A percentile compares a stretch with the other conserved stretches of the same genome.
These are phyloP conservation scores for Sanghuangporus baumii DNA, from an alignment of 1,284 basidiomycete species.

Conservation along the genomic window DNA sequence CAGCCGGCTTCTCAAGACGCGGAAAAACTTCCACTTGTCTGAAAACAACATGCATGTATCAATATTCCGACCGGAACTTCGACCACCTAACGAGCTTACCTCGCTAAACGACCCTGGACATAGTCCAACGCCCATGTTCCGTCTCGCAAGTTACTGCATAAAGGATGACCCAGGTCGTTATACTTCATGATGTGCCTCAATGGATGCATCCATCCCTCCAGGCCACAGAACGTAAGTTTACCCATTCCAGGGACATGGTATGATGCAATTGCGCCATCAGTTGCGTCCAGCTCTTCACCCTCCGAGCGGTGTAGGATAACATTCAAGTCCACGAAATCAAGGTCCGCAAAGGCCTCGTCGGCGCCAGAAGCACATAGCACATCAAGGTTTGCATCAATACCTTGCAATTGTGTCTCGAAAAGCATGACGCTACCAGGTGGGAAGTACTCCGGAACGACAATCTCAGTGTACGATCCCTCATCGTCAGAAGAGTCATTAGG, in stretches of 20 bases:
- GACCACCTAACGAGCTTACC: constrained; percentile 43
- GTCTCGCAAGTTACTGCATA: constrained; percentile 81
- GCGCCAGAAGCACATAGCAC: constrained; percentile 62
- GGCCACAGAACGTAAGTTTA: constrained; percentile 79
- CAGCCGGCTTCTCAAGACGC: constrained; percentile 59
- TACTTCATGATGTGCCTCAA: constrained; percentile 75
- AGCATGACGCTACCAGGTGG: constrained; percentile 90
- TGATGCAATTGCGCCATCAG: constrained; percentile 61
- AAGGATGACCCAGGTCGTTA: constrained; percentile 89
- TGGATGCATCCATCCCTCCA: constrained; percentile 95
- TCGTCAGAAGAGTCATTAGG: constrained; percentile 53
- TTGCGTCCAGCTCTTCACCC: constrained; percentile 87
- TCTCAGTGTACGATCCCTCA: constrained; percentile 70
- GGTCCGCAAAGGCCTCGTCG: constrained; percentile 63
- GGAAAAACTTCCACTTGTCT: constrained; percentile 71
- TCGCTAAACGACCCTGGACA: constrained; percentile 61
- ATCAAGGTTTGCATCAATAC: constrained; percentile 63
- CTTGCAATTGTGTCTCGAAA: constrained; percentile 78
- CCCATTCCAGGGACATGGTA: constrained; percentile 77
- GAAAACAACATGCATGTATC: not conserved
- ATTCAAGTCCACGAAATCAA: constrained; percentile 88
- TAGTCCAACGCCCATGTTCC: constrained; percentile 92
- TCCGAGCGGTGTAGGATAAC: constrained; percentile 79
- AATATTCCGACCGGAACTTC: too few species aligned
- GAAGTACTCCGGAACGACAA: constrained; percentile 80